Conservation (phyloP, 2,329 filamentous ascomycete genomes). For the Colletotrichum tofieldiae region DNA sequence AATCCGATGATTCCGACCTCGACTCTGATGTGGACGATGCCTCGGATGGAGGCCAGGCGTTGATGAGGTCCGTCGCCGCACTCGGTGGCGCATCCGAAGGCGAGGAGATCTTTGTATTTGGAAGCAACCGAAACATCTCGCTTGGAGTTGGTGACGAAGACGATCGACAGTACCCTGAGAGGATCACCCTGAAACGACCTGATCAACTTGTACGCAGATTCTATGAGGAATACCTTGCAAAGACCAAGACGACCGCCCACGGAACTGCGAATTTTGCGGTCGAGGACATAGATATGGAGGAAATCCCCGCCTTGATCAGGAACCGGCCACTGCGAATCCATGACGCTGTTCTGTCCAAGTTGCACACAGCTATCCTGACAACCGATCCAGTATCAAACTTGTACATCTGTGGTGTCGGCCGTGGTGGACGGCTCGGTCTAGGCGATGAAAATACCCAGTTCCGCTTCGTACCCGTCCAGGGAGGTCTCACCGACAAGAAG, state of each 20-base stretch:
- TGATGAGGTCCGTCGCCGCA: conserved; percentile 36
- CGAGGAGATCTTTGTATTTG: conserved; percentile 93
- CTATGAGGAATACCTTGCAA: conserved; percentile 76
- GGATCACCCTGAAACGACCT: conserved; percentile 82
- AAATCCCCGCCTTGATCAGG: conserved; percentile 81
- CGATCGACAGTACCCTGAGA: conserved; percentile 93
- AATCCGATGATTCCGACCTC: conserved; percentile 63
- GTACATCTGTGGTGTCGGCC: conserved; percentile 92
- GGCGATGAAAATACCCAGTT: conserved; percentile 94
- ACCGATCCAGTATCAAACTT: conserved; percentile 90
- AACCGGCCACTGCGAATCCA: conserved; percentile 82
- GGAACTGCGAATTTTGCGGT: conserved; percentile 2
- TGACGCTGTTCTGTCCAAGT: conserved; percentile 89
- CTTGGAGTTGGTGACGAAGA: conserved; percentile 96
- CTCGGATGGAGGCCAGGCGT: conserved; percentile 39
- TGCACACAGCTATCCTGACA: conserved; percentile 92
- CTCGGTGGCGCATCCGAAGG: conserved; percentile 60
- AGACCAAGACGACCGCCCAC: conserved; percentile 49
- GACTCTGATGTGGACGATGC: conserved; percentile 71
- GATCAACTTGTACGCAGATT: conserved; percentile 83
- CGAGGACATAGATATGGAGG: conserved; percentile 53
- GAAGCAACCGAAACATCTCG: conserved; percentile 95
- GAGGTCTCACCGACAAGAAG: conserved; percentile 81
- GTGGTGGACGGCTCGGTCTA: conserved; percentile 89
- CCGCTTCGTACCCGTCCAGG: conserved; percentile 85